Base-by-base conservation (phyloP, 2,329 filamentous ascomycete genomes). In the Scopulariopsis brevicaulis region DNA sequence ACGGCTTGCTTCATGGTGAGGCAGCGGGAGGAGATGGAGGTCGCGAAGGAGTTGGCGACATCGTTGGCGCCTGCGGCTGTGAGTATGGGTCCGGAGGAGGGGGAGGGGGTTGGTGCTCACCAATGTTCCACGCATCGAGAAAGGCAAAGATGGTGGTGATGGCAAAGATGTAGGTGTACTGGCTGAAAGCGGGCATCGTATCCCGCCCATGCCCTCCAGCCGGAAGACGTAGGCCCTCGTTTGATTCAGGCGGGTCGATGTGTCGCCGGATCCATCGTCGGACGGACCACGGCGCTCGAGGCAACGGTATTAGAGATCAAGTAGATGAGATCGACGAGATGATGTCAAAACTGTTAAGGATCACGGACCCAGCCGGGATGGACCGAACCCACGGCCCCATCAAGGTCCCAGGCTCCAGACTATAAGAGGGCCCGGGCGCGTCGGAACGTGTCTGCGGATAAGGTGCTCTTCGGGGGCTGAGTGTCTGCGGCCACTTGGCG, bases 61-160 rank as follows among this genome's bases (percentile, higher is more conserved):
- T 77, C 76, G 64, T 76, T 78, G 64, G 76, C 76, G 62, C 74
- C 74, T 76, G 34, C 1, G 4, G 5, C 32, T 8, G 18, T 40
- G n/a, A 12, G 8, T 18, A 7, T 56, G 43, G 11, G 22, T 28
- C n/a, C 8, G 7, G 20, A 60, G 60, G 60, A 54, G 15, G 14
- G 40, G 14, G 8, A 46, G 40, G 18, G 14, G n/a, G 6, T 18
- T 11, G 5, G 18, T 15, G 63, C 70, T 59, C 60, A 74, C 80
- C 80, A 62, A 82, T 83, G 66, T 83, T 83, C 76, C 76, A 83
- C 22, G 79, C 79, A 68, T 83, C 80, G 34, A 83, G 74, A 58
- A 80, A 74, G 32, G 80, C 77, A 67, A 83, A 82, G 58, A 82
- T 70, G 24, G 76, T 75, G 61, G 77, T 78, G 58, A 83, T 74